A percentile compares a stretch with the other conserved stretches of the same genome.
Conservation (phyloP, 148 eudicot genomes). For the Chenopodium suecicum region DNA sequence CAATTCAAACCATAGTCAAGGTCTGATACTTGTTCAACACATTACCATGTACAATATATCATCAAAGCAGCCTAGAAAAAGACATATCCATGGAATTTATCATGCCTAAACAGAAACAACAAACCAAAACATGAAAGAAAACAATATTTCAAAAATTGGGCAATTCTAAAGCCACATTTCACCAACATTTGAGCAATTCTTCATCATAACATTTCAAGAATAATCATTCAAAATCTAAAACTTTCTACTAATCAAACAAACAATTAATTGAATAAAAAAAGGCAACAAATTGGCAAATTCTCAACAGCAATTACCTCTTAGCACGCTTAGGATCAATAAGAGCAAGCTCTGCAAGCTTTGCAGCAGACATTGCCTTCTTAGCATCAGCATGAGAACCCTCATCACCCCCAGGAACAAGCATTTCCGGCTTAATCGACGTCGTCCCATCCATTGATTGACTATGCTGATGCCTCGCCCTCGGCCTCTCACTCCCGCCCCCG, state of each 20-base stretch:
- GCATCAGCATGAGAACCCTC: slow-evolving; percentile 58
- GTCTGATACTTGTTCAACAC: neutral
- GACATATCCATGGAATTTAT: neutral
- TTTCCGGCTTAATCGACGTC: slow-evolving; percentile 67
- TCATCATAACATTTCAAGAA: neutral
- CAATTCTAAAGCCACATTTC: neutral
- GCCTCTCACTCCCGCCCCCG: slow-evolving; percentile 42
- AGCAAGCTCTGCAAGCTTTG: slow-evolving; percentile 97
- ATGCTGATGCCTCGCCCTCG: slow-evolving; percentile 86
- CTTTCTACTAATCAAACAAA: neutral
- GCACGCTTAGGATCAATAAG: slow-evolving; percentile 95
- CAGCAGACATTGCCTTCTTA: slow-evolving; percentile 93
- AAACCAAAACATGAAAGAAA: neutral
- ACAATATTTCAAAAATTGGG: neutral
- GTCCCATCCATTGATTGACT: slow-evolving; percentile 97
- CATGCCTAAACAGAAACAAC: neutral
- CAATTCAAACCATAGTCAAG: neutral
- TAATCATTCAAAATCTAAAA: neutral
- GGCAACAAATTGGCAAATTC: neutral
- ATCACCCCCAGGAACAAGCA: slow-evolving; percentile 63
- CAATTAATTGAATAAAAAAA: neutral
- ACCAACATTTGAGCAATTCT: neutral
- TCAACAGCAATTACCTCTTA: slow-evolving; percentile 54
- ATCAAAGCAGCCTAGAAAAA: neutral
- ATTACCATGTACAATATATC: neutral